These are phyloP conservation scores for Candida palmyrensis DNA, from an alignment of 805 yeast genomes.

Conservation along the genomic window DNA sequence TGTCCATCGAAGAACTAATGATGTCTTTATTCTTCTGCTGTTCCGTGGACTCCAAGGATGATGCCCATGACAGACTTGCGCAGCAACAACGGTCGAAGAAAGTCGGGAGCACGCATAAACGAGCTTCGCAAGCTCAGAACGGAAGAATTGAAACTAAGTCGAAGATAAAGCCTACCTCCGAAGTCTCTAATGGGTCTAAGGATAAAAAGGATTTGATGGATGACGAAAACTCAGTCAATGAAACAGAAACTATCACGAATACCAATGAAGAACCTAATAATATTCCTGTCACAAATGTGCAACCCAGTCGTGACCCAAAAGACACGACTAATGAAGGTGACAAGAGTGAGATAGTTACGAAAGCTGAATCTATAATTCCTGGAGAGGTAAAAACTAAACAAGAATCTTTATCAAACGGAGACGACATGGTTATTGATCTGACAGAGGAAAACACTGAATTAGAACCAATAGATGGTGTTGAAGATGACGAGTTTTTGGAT, in stretches of 20 bases:
- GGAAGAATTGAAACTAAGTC: neutral
- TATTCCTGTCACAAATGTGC: constrained; percentile 9
- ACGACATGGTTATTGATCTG: constrained; percentile 10
- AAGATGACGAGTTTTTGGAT: constrained; percentile 40
- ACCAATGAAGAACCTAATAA: constrained; percentile 28
- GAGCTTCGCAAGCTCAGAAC: neutral
- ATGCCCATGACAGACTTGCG: constrained; percentile 7
- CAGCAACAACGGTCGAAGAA: constrained; percentile 3
- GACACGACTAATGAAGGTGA: neutral
- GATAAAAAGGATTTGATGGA: constrained; percentile 25
- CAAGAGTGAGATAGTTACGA: neutral
- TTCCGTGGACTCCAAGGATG: constrained; percentile 29
- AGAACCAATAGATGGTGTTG: constrained; percentile 6
- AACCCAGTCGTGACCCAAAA: constrained; percentile 4
- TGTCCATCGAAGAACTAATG: too few relatives aligned
- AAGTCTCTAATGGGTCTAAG: neutral
- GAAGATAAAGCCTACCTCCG: neutral
- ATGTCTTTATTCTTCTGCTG: constrained; percentile 30
- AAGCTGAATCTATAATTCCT: constrained; percentile 5
- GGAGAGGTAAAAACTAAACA: constrained; percentile 1
- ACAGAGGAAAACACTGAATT: constrained; percentile 1
- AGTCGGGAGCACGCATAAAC: constrained; percentile 3
- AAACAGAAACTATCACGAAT: constrained; percentile 38
- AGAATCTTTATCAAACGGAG: constrained; percentile 13
- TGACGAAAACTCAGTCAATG: constrained; percentile 34